Evolutionary conservation across 2,329 filamentous ascomycete genomes (phyloP).

Genomic region (Ceratocystis ficicola): DNA sequence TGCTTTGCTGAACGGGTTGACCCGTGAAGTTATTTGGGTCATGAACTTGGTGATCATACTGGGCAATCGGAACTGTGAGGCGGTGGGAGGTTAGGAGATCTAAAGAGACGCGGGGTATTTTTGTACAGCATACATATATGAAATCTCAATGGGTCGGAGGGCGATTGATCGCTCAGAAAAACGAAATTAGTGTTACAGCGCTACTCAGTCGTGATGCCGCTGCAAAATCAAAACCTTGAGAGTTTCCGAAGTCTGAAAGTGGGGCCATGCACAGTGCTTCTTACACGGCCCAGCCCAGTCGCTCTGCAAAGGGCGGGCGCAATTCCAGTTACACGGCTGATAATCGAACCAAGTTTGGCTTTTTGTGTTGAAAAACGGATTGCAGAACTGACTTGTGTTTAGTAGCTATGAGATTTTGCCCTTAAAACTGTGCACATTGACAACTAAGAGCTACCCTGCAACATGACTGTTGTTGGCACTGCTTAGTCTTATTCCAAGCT

Average conservation of each 20-base stretch:
- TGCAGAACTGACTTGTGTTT: too few species aligned
- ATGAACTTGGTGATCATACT: constrained; percentile 77
- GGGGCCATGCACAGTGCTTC: not conserved
- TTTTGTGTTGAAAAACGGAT: too few species aligned
- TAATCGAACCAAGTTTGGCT: not conserved
- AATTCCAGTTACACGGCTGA: not conserved
- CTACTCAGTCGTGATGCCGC: not conserved
- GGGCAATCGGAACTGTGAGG: constrained; percentile 21
- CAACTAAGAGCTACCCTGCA: too few species aligned
- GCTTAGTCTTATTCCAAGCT: too few species aligned
- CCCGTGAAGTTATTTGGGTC: constrained; percentile 70
- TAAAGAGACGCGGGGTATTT: not conserved
- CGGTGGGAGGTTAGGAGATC: not conserved
- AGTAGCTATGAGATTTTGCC: too few species aligned
- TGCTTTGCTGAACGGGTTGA: constrained; percentile 78
- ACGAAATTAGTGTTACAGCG: not conserved
- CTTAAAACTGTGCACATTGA: too few species aligned
- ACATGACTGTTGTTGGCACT: too few species aligned
- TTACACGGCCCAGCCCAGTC: not conserved
- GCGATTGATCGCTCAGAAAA: not conserved
- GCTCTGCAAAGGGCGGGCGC: not conserved
- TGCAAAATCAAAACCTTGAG: not conserved
- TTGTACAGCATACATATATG: too few species aligned
- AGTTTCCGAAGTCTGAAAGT: not conserved
- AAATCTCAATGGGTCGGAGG: not conserved